These are phyloP conservation scores for Phaffomyces opuntiae DNA, from an alignment of 805 yeast genomes.

Conservation along the genomic window DNA sequence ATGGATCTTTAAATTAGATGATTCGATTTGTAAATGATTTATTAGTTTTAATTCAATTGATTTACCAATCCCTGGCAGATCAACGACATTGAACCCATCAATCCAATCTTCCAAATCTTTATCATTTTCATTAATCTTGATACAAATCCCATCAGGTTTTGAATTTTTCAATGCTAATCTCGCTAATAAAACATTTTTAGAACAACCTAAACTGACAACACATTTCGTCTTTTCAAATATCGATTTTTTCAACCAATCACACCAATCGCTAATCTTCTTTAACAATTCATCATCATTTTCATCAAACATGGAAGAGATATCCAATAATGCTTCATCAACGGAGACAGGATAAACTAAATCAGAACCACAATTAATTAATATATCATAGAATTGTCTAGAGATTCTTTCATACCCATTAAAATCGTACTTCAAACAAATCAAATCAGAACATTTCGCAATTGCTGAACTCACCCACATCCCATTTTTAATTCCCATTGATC, in stretches of 20 bases:
- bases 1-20: constrained; percentile 25
- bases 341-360: constrained; percentile 61
- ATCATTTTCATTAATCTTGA: not conserved
- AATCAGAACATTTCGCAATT: constrained; percentile 51
- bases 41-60: constrained; percentile 36
- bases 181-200: constrained; percentile 67
- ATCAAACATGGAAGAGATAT: constrained; percentile 36
- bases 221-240: constrained; percentile 47
- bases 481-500: constrained; percentile 69
- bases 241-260: constrained; percentile 25
- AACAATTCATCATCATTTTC: constrained; percentile 16
- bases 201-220: constrained; percentile 75
- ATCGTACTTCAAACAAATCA: constrained; percentile 61
- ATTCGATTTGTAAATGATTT: not conserved
- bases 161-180: constrained; percentile 66
- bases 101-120: not conserved
- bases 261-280: constrained; percentile 21
- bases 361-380: constrained; percentile 38
- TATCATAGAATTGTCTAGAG: constrained; percentile 59
- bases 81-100: not conserved
- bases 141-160: constrained; percentile 63
- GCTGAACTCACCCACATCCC: constrained; percentile 90
- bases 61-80: constrained; percentile 54
- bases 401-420: constrained; percentile 64
- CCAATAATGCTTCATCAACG: constrained; percentile 86